Evolutionary conservation across 768 basidiomycete species (phyloP).

Genomic region (Mycena kentingensis): DNA sequence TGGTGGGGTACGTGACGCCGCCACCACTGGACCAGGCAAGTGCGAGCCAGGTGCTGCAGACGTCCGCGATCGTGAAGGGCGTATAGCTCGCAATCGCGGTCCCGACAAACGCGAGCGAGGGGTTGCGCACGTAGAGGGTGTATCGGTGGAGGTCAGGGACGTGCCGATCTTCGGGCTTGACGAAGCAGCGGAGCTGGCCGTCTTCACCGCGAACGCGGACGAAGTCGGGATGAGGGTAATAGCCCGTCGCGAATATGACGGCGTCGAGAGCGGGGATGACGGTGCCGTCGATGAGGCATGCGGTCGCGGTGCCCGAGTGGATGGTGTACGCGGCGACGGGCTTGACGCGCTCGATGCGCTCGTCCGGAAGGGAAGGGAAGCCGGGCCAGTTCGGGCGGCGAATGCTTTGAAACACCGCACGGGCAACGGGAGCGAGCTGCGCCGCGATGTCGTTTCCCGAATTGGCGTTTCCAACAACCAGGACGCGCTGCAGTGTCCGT

Average conservation of each 20-base stretch:
- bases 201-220: constrained; percentile 24
- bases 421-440: constrained; percentile 29
- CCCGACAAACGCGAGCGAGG: constrained; percentile 34
- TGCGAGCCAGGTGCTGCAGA: constrained; percentile 38
- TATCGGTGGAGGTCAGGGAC: constrained; percentile 34
- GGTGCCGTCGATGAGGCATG: constrained; percentile 26
- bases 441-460: constrained; percentile 38
- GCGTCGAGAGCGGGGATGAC: constrained; percentile 29
- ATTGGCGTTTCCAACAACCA: constrained; percentile 38
- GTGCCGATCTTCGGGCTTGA: constrained; percentile 19
- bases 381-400: constrained; percentile 30
- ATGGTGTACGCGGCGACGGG: constrained; percentile 27
- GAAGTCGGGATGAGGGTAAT: constrained; percentile 29
- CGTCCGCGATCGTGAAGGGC: constrained; percentile 35
- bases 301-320: constrained; percentile 11
- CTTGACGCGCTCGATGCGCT: constrained; percentile 31
- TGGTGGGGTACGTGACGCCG: constrained; percentile 21
- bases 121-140: constrained; percentile 31
- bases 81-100: constrained; percentile 31
- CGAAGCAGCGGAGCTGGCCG: constrained; percentile 22
- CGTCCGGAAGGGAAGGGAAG: constrained; percentile 35
- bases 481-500: constrained; percentile 13
- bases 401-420: constrained; percentile 26
- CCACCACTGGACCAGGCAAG: constrained; percentile 26
- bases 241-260: constrained; percentile 37